phyloP scores from a whole-genome alignment of 164 flowering plant genomes.

The Chimonanthus salicifolius region DNA sequence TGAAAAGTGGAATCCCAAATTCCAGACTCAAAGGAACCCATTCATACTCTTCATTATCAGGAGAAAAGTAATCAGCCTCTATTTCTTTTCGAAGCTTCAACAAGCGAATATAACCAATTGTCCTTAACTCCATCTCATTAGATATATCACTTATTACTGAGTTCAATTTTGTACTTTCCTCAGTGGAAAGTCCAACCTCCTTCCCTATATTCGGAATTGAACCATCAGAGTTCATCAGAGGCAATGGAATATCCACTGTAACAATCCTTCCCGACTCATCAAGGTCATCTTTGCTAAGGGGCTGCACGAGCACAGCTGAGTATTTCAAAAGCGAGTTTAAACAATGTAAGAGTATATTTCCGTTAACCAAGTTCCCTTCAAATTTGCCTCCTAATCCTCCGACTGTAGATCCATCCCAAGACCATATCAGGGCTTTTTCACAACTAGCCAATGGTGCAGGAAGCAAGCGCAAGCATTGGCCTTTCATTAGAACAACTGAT shows the following conservation, averaged over 20 bases:
- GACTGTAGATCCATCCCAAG: constrained; percentile 91
- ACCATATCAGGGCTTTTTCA: constrained; percentile 92
- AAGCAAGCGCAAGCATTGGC: constrained; percentile 83
- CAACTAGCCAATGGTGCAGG: constrained; percentile 97
- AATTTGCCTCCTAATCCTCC: constrained; percentile 94
- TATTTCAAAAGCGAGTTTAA: constrained; percentile 83
- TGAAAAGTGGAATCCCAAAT: constrained; percentile 91
- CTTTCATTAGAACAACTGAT: constrained; percentile 94
- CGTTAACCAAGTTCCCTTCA: constrained; percentile 90
- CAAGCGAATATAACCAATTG: constrained; percentile 86
- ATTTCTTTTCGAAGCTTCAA: constrained; percentile 68
- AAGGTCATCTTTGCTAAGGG: constrained; percentile 77
- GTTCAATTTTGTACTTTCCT: constrained; percentile 50
- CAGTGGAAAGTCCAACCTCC: constrained; percentile 56
- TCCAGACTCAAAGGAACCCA: constrained; percentile 94
- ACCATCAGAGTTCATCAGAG: constrained; percentile 84
- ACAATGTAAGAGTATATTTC: constrained; percentile 82
- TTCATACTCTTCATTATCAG: constrained; percentile 65
- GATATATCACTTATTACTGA: constrained; percentile 45
- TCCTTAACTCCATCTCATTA: constrained; percentile 59
- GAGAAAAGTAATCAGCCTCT: constrained; percentile 45
- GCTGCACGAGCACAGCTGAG: constrained; percentile 92
- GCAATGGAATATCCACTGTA: constrained; percentile 80
- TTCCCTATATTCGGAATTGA: constrained; percentile 57
- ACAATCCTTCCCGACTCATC: constrained; percentile 57